These are phyloP conservation scores for Aspergillus panamensis DNA, from an alignment of 495 filamentous ascomycete genomes.

Conservation along the genomic window DNA sequence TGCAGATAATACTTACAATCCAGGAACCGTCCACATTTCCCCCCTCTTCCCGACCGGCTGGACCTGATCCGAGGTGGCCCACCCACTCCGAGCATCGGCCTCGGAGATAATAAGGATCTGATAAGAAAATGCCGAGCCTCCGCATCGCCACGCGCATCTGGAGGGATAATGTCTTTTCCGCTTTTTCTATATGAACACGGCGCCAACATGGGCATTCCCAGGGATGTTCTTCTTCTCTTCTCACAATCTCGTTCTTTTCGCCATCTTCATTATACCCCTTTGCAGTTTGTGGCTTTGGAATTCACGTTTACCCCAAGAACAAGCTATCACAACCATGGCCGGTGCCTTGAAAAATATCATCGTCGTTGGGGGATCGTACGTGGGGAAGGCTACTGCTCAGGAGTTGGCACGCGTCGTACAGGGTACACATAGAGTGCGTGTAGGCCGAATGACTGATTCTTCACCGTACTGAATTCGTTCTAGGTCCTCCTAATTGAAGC, in stretches of 20 bases:
- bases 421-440: constrained; percentile 32
- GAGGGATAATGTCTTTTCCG: constrained; percentile 15
- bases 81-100: background rate
- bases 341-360: constrained; percentile 37
- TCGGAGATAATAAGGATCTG: constrained; percentile 17
- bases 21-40: too few species aligned
- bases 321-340: constrained; percentile 14
- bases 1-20: too few species aligned
- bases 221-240: background rate
- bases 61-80: background rate
- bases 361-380: constrained; percentile 43
- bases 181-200: background rate
- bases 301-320: background rate
- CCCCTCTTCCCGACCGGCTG: too few species aligned
- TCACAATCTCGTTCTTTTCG: background rate
- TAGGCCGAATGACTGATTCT: background rate
- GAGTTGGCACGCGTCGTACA: constrained; percentile 39
- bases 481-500: constrained; percentile 49
- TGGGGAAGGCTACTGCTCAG: constrained; percentile 38
- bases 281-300: background rate
- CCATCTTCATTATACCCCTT: too few species aligned
- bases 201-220: background rate
- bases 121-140: constrained; percentile 9
- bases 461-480: background rate
- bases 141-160: background rate